Evolutionary conservation across 1,284 basidiomycete species (phyloP).

Genomic region (Schizophyllum commune): DNA sequence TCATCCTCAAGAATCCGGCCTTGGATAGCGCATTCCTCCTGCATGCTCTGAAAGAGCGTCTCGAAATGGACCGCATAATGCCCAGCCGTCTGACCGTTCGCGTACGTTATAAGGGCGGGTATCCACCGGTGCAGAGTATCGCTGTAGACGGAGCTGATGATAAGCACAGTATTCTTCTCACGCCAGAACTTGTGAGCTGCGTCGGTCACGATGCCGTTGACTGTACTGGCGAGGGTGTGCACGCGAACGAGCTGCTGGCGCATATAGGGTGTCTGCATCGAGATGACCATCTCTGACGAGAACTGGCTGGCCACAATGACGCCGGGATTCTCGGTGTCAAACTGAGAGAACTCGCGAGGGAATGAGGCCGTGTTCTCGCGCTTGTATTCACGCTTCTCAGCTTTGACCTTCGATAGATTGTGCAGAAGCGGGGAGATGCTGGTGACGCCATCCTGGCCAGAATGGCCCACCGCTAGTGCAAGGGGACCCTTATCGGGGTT

Average conservation of each 20-base stretch:
- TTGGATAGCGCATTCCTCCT: neutral
- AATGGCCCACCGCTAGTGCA: conserved; percentile 16
- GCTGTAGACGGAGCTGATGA: conserved; percentile 14
- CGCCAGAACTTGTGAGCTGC: conserved; percentile 22
- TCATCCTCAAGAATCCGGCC: neutral
- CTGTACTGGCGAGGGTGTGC: conserved; percentile 8
- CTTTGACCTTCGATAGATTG: conserved; percentile 15
- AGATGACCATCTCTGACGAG: conserved; percentile 17
- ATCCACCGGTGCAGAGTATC: conserved; percentile 4
- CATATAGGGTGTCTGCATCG: conserved; percentile 20
- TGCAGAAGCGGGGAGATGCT: conserved; percentile 17
- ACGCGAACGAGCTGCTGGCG: conserved; percentile 16
- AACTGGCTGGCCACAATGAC: conserved; percentile 13
- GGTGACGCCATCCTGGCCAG: conserved; percentile 15
- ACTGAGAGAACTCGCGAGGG: conserved; percentile 2
- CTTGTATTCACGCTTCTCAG: conserved; percentile 4
- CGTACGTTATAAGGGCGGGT: conserved; percentile 3
- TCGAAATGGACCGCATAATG: conserved; percentile 8
- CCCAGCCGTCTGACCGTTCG: conserved; percentile 1
- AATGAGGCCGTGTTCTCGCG: conserved; percentile 3
- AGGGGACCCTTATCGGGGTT: conserved; percentile 17
- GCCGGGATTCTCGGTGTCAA: conserved; percentile 8
- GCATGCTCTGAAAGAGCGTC: neutral
- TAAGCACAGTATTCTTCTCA: conserved; percentile 13
- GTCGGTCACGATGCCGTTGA: conserved; percentile 25